Percentiles rank a stretch among this genome's conserved stretches.
Conservation (phyloP, 1,284 basidiomycete species). For the Boletus austroedulis region DNA sequence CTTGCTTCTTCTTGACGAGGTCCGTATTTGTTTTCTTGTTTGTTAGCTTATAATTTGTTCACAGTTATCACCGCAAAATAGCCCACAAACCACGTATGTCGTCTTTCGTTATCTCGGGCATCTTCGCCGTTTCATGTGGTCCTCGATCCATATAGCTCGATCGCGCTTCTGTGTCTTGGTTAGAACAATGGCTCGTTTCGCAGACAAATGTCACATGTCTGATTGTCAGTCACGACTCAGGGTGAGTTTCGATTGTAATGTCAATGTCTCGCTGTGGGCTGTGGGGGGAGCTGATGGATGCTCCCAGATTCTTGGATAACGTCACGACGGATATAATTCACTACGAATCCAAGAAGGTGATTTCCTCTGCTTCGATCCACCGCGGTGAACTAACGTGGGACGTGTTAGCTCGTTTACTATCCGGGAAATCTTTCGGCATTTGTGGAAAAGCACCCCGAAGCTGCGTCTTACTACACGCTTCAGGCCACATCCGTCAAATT, state of each 20-base stretch:
- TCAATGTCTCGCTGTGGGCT: conserved; percentile 10
- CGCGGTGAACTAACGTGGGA: conserved; percentile 20
- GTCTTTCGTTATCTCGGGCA: conserved; percentile 14
- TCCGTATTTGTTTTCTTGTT: conserved; percentile 29
- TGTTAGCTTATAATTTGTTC: conserved; percentile 22
- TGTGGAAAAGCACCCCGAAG: conserved; percentile 89
- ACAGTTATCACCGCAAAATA: conserved; percentile 40
- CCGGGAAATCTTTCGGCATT: conserved; percentile 92
- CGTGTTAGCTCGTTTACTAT: conserved; percentile 83
- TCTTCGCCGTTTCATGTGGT: conserved; percentile 23
- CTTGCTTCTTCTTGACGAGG: conserved; percentile 86
- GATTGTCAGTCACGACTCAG: conserved; percentile 97
- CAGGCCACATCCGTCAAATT: conserved; percentile 95
- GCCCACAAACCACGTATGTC: conserved; percentile 89
- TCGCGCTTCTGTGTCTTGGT: conserved; percentile 87
- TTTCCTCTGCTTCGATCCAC: conserved; percentile 14
- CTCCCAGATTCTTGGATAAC: conserved; percentile 85
- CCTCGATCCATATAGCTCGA: conserved; percentile 62
- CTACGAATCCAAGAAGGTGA: conserved; percentile 91
- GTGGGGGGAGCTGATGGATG: conserved; percentile 9
- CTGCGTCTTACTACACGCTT: conserved; percentile 96
- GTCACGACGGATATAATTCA: conserved; percentile 98
- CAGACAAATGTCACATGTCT: conserved; percentile 88
- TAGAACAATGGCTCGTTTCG: conserved; percentile 84
- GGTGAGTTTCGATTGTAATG: conserved; percentile 48